These are phyloP conservation scores for Elsinoe australis DNA, from an alignment of 2,329 filamentous ascomycete species.

Conservation along the genomic window DNA sequence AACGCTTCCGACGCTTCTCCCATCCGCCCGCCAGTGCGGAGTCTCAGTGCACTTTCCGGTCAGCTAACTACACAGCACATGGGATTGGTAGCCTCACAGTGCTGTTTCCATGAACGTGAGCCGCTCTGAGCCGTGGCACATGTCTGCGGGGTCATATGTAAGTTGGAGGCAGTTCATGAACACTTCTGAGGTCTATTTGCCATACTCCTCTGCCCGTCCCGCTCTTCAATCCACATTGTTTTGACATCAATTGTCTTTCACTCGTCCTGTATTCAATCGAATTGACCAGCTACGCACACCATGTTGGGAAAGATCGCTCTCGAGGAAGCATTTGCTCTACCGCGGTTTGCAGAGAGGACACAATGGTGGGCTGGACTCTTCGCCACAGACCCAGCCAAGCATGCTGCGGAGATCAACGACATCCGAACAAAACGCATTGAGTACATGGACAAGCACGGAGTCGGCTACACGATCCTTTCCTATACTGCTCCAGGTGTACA, in stretches of 20 bases:
- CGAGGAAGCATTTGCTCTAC: slow-evolving; percentile 56
- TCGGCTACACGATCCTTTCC: slow-evolving; percentile 43
- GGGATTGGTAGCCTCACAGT: too few relatives aligned
- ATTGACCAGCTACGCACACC: slow-evolving; percentile 2
- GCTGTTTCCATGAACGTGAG: slow-evolving; percentile 4
- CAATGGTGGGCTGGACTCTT: slow-evolving; percentile 56
- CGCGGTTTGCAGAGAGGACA: slow-evolving; percentile 51
- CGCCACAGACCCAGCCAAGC: slow-evolving; percentile 51
- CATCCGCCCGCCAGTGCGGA: neutral
- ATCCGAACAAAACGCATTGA: slow-evolving; percentile 38
- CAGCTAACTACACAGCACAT: too few relatives aligned
- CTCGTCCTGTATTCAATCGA: too few relatives aligned
- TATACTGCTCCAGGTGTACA: slow-evolving; percentile 45
- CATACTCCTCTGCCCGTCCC: too few relatives aligned
- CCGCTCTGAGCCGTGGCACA: neutral
- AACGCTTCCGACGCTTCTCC: neutral
- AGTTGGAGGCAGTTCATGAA: neutral
- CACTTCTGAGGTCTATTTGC: too few relatives aligned
- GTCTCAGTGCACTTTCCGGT: neutral
- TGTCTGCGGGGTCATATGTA: neutral
- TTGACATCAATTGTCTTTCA: too few relatives aligned
- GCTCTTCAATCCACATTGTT: too few relatives aligned
- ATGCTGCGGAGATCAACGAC: slow-evolving; percentile 48
- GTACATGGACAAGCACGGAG: slow-evolving; percentile 39
- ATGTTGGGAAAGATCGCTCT: slow-evolving; percentile 57